Base-by-base conservation (phyloP, 1,284 basidiomycete species). In the Earliella scabrosa region DNA sequence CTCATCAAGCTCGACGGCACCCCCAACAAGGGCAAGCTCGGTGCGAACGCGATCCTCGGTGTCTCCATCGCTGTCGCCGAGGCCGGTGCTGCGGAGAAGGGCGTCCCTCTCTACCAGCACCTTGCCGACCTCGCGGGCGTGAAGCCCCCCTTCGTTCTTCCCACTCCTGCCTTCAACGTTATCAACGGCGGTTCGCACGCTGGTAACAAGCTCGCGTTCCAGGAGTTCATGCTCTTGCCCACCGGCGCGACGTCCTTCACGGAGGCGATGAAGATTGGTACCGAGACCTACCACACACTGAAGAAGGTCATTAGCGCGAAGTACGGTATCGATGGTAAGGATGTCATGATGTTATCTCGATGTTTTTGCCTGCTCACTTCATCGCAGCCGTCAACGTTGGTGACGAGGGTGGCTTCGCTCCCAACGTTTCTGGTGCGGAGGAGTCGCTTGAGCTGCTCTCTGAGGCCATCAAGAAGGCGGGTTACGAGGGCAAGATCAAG, bases 161-260 rank as follows among this genome's bases (percentile, higher is more conserved):
- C 97, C 67, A 82, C 77, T 73, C 97, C 95, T 52, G 88, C 93
- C 58, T 95, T 98, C 86, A 99, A 99, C 79, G 97, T 99, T 71
- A 99, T 99, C 85, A 99, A 99, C 81, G 97, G 97, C 78, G 97
- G 97, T 65, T 98, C 95, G 64, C 97, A 99, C 77, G 97, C 97
- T 57, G 97, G 97, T 57, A 99, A 99, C 87, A 95, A 96, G 76
- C 92, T 99, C 64, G 95, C 97, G 55, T 96, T 98, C 93, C 95
- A 98, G 81, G 97, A 99, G 81, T 99, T 99, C 84, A 99, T 99
- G 97, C 86, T 99, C 67, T 85, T 98, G 64, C 97, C 97, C 65
- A 97, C 95, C 59, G 97, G 95, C 59, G 95, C 95, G 52, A 70
- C 81, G 52, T 86, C 84, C 63, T 99, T 99, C 85, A 89, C 93